A percentile compares a stretch with the other conserved stretches of the same genome.
These are phyloP conservation scores for Clarireedia paspali DNA, from an alignment of 2,329 filamentous ascomycete genomes.

Conservation along the genomic window DNA sequence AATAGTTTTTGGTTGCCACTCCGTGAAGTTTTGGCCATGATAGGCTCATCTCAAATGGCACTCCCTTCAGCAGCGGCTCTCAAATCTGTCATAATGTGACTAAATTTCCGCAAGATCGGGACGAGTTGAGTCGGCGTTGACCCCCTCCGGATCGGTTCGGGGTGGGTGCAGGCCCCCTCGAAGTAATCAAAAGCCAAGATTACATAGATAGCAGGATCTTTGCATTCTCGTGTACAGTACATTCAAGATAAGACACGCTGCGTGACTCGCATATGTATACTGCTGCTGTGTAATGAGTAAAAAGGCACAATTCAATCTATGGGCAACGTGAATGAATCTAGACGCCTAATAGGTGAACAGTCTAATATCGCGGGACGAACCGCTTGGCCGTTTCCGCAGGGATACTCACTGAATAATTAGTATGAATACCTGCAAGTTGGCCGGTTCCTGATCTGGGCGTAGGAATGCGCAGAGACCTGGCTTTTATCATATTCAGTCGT, in stretches of 20 bases:
- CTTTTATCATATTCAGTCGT: neutral
- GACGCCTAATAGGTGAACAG: neutral
- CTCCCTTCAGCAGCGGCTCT: neutral
- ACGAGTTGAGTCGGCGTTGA: neutral
- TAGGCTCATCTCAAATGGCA: neutral
- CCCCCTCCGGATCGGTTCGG: neutral
- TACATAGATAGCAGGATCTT: neutral
- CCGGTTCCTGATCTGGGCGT: no score
- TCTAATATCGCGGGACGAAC: neutral
- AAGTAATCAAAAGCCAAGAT: neutral
- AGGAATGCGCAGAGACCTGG: neutral
- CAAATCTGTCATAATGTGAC: conserved; percentile 7
- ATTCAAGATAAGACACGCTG: neutral
- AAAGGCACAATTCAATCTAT: neutral
- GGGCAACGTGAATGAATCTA: no score
- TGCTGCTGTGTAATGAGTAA: neutral
- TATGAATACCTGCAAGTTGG: neutral
- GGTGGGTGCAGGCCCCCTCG: neutral
- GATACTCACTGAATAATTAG: neutral
- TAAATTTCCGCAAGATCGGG: neutral
- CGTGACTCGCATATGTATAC: neutral
- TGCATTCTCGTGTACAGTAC: neutral
- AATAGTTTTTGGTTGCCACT: neutral
- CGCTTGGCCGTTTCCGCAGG: conserved; percentile 1
- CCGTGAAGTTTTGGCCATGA: neutral